Base-by-base conservation (phyloP, 352 stramenopile species). In the Phytophthora pinifolia region DNA sequence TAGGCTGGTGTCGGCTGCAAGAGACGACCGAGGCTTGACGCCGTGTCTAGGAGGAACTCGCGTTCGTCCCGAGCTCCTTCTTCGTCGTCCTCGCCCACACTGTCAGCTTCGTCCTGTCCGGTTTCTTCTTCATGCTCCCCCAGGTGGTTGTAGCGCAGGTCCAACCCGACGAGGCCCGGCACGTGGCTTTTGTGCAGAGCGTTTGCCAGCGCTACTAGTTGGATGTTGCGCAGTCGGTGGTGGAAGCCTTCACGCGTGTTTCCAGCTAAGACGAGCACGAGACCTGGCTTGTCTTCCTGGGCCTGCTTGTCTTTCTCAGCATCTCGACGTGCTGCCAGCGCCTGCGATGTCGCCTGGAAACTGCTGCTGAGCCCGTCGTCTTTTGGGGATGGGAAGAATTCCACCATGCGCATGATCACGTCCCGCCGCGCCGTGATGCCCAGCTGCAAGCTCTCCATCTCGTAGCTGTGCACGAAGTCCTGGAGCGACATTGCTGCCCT, bases 381-480 rank as follows among this genome's bases (percentile, higher is more conserved):
- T 33, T 74, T 66, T 5, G 46, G 48, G 10, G 61, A 56, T 4
- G 71, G 60, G 60, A 85, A 83, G 50, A 83, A 77, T 7, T 72
- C 45, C 25, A 51, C 45, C 55, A 89, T 65, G 41, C 79, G 65
- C 25, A 66, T 61, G 6, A 74, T 66, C 46, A 89, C 68, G 37
- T 89, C 79, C 36, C 70, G 74, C 15, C 79, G 64, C 10, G 79
- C 76, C 25, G 72, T 89, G 54, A 87, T 77, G 36, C 79, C 79
- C 25, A 87, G 61, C 54, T 79, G 64, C 31, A 89, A 55, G 27
- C 79, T 89, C 68, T 89, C 79, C 79, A 89, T 89, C 70, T 89
- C 79, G 54, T 89, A 89, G 46, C 64, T 54, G 57, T 89, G 79
- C 37, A 83, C 33, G 46, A 89, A 89, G 59, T 87, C 79, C 47